Conservation (phyloP, 192 early-diverging fungal genomes). For the Cetraspora pellucida region DNA sequence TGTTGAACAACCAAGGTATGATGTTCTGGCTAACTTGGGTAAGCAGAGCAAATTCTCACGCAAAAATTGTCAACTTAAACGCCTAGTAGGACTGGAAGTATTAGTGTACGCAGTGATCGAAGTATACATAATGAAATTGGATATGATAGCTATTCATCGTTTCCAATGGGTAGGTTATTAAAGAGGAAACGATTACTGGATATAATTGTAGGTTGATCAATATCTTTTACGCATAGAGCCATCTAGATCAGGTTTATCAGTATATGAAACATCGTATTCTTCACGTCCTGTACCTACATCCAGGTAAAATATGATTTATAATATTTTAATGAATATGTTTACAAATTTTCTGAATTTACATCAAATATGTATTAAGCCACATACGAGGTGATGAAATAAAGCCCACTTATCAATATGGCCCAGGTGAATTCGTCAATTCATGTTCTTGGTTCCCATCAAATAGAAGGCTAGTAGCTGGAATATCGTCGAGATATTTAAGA, state of each 20-base stretch:
- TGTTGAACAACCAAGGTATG: constrained; percentile 48
- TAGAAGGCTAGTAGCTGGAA: constrained; percentile 69
- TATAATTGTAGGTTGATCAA: not conserved
- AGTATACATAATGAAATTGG: not conserved
- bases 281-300: not conserved
- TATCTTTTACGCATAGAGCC: not conserved
- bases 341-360: not conserved
- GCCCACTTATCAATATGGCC: constrained; percentile 62
- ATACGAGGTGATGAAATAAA: constrained; percentile 34
- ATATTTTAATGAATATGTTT: not conserved
- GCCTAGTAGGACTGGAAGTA: constrained; percentile 16
- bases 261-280: constrained; percentile 7
- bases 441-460: constrained; percentile 65
- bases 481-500: constrained; percentile 69
- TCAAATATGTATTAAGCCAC: constrained; percentile 26
- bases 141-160: not conserved
- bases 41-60: constrained; percentile 2
- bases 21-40: not conserved
- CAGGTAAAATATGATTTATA: not conserved
- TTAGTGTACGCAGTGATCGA: constrained; percentile 20
- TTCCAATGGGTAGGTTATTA: not conserved
- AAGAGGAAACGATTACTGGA: not conserved
- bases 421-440: constrained; percentile 65
- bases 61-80: not conserved
- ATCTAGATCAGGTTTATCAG: constrained; percentile 1